These are phyloP conservation scores for Phycomyces blakesleeanus DNA, from an alignment of 192 early-diverging fungal genomes.

Conservation along the genomic window DNA sequence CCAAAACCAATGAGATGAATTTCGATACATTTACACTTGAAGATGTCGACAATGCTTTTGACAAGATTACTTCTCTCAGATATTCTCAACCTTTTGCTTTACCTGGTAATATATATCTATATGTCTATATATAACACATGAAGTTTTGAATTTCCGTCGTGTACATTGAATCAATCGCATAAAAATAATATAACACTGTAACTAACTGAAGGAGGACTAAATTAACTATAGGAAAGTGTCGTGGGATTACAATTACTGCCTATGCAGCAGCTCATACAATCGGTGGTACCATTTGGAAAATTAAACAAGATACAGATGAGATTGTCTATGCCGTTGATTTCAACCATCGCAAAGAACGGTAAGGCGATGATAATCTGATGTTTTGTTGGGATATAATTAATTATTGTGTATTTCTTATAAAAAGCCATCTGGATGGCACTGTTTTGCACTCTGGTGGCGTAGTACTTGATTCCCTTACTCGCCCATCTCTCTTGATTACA, in stretches of 20 bases:
- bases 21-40: conserved; percentile 73
- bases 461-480: conserved; percentile 61
- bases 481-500: conserved; percentile 92
- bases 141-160: too few relatives aligned
- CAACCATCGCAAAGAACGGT: conserved; percentile 90
- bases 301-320: conserved; percentile 89
- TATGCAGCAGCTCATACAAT: conserved; percentile 91
- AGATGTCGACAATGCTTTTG: conserved; percentile 85
- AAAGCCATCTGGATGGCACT: conserved; percentile 77
- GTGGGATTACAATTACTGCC: conserved; percentile 86
- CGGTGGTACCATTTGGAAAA: conserved; percentile 96
- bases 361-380: conserved; percentile 15
- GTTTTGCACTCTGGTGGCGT: conserved; percentile 58
- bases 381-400: neutral
- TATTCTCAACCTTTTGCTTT: conserved; percentile 85
- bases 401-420: neutral
- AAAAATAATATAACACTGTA: too few relatives aligned
- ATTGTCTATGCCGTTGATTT: conserved; percentile 96
- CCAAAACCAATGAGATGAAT: conserved; percentile 62
- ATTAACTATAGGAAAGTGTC: conserved; percentile 63
- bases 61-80: conserved; percentile 71
- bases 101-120: conserved; percentile 51
- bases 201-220: too few relatives aligned
- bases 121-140: too few relatives aligned
- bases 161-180: neutral